Base-by-base conservation (phyloP, 176 grass and related monocot genomes). In the Musa beccarii region DNA sequence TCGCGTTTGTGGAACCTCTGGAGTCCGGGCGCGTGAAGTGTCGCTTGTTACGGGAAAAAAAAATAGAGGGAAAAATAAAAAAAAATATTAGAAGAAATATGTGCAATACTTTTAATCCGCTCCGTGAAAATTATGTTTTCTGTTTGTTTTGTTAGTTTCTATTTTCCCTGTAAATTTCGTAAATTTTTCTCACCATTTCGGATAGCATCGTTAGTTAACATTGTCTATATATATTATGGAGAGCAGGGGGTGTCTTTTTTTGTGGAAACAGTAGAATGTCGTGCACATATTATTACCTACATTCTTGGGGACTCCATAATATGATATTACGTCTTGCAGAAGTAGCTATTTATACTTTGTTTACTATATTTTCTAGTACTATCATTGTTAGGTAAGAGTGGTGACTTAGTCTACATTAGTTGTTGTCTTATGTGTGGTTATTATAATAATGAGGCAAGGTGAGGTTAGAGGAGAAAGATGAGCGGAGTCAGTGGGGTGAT, bases 1-100 rank as follows among this genome's bases (percentile, higher is more conserved):
- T 85, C 63, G 63, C 78, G 78, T 73, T 77, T 77, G 49, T 85
- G 78, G 54, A 66, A 73, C 52, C 54, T 80, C 53, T 85, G 73
- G 80, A 66, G 73, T 81, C 78, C 72, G 83, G 71, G 66, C 23
- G 53, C 53, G 23, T 56, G 23, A 74, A 19, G 34, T 43, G 34
- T 43, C 34, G 34, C 23, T 17, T 24, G 10, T 0, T 10, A 43
- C 28, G 66, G 22, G 22, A 2, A 11, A 66, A 28, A 28, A 66
- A 28, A 26, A 12, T 26, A 2, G 6, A 15, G 8, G 10, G 5
- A 70, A n/a, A 70, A 29, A 29, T 2, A 2, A 50, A 11, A 5
- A 20, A 20, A 25, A 28, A 28, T 2, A 43, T 6, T 43, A 43
- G 34, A 10, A 16, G 49, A 21, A 70, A 51, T 70, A 16, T 6